Evolutionary conservation across 75 land plant species (phyloP).

Genomic region (Cupressus sempervirens): DNA sequence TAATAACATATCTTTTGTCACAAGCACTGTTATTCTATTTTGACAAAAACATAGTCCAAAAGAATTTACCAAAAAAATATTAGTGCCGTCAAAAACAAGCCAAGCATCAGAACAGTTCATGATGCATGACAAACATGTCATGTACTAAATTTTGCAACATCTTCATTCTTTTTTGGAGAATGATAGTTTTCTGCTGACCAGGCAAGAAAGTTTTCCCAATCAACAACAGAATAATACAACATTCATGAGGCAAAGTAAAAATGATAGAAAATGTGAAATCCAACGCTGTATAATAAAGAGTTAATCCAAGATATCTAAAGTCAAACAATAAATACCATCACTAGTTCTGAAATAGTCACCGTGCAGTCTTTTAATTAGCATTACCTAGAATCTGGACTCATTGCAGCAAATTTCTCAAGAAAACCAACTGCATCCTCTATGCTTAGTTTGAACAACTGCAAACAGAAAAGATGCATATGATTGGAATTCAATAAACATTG

Average conservation of each 20-base stretch:
- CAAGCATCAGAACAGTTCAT: neutral
- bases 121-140: neutral
- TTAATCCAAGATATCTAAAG: neutral
- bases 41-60: neutral
- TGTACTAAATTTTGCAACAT: neutral
- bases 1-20: no score
- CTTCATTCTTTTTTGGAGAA: neutral
- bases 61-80: neutral
- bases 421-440: slow-evolving; percentile 48
- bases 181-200: neutral
- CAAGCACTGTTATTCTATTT: no score
- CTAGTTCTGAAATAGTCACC: neutral
- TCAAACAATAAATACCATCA: neutral
- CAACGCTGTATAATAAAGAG: neutral
- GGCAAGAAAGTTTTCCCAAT: neutral
- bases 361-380: neutral
- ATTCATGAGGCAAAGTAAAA: neutral
- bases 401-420: slow-evolving; percentile 47
- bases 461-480: neutral
- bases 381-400: slow-evolving; percentile 59
- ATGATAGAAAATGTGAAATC: neutral
- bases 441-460: slow-evolving; percentile 30
- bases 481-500: neutral
- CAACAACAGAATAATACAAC: neutral
- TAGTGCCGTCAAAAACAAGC: neutral